Conservation (phyloP, 2,329 filamentous ascomycete species). For the Ascochyta rabiei region DNA sequence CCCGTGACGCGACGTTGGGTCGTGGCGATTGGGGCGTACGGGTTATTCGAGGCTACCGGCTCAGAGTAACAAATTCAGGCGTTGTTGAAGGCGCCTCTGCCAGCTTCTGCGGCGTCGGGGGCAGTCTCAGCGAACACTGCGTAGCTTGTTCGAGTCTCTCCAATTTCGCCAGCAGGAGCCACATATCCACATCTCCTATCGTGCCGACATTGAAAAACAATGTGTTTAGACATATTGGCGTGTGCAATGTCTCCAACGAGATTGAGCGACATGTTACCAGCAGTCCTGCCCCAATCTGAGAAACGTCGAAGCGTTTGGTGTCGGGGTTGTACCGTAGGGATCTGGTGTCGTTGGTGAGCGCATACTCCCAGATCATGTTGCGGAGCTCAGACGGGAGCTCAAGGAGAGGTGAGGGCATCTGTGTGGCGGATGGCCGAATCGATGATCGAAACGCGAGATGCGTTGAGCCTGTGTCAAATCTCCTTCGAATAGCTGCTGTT, state of each 20-base stretch:
- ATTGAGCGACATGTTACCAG: slow-evolving; percentile 20
- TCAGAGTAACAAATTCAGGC: background rate
- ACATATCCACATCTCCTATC: background rate
- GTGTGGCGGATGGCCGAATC: background rate
- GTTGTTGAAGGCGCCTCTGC: background rate
- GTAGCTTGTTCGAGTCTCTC: background rate
- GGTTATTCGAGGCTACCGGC: background rate
- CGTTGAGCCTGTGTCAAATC: background rate
- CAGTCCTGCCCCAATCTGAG: slow-evolving; percentile 20
- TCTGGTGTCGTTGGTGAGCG: background rate
- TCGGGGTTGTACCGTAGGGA: background rate
- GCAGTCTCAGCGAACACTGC: background rate
- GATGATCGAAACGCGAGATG: background rate
- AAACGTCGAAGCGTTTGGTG: slow-evolving; percentile 17
- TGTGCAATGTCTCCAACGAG: slow-evolving; percentile 17
- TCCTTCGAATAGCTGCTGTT: too few relatives aligned
- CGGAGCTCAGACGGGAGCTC: background rate
- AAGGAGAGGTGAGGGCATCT: background rate
- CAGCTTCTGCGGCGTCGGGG: background rate
- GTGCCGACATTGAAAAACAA: background rate
- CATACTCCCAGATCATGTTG: background rate
- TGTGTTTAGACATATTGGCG: slow-evolving; percentile 13
- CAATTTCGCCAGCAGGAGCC: background rate
- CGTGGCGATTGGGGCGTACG: background rate
- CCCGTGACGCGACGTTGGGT: too few relatives aligned